phyloP scores from a whole-genome alignment of 2,329 filamentous ascomycete species.

The Gremmenia infestans region DNA sequence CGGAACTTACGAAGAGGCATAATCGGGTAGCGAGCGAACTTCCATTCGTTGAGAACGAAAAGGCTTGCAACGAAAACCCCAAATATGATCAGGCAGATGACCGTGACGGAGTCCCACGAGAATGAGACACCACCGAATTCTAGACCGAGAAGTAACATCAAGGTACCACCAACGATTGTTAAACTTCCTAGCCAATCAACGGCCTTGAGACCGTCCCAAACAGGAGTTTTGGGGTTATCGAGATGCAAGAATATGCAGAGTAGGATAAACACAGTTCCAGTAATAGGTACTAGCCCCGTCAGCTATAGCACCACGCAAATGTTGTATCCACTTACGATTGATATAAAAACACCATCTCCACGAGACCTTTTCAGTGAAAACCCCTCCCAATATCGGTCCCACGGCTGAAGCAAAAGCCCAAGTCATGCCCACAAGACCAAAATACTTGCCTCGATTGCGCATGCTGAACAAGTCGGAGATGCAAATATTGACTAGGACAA shows the following conservation, averaged over 20 bases:
- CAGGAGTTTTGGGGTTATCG: constrained; percentile 60
- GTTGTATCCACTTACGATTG: constrained; percentile 1
- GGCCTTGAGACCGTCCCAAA: constrained; percentile 56
- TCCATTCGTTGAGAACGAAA: constrained; percentile 70
- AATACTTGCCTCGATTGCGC: constrained; percentile 43
- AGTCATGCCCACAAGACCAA: constrained; percentile 52
- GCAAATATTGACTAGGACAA: constrained; percentile 48
- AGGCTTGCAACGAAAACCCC: constrained; percentile 49
- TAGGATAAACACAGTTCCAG: constrained; percentile 39
- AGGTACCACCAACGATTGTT: constrained; percentile 62
- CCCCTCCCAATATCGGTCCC: constrained; percentile 63
- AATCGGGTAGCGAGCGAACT: constrained; percentile 69
- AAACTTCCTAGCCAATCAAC: constrained; percentile 58
- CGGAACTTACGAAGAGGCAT: constrained; percentile 55
- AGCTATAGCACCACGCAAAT: background rate
- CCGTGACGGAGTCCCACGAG: constrained; percentile 44
- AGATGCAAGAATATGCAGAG: constrained; percentile 60
- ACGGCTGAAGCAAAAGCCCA: constrained; percentile 60
- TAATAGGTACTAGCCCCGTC: constrained; percentile 22
- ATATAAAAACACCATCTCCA: constrained; percentile 52
- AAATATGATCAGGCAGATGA: constrained; percentile 50
- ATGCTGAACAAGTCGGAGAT: constrained; percentile 51
- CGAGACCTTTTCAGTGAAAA: constrained; percentile 55
- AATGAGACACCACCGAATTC: constrained; percentile 74
- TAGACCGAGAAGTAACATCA: constrained; percentile 83